Evolutionary conservation across 129 eudicot genomes (phyloP).

Genomic region (Pittosporum tobira): DNA sequence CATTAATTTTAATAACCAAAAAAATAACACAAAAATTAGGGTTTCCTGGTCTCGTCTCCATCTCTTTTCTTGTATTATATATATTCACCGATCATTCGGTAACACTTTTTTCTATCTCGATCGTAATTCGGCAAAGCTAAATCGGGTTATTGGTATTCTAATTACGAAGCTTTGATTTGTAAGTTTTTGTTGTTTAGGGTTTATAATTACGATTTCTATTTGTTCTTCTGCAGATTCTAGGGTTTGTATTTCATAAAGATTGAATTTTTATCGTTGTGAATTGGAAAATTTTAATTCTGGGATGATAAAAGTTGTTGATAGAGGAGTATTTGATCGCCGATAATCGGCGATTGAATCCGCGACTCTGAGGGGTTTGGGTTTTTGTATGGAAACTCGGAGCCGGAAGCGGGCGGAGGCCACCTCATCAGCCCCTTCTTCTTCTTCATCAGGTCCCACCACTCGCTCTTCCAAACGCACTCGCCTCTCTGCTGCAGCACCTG

Average conservation of each 20-base stretch:
- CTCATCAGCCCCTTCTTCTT: conserved; percentile 87
- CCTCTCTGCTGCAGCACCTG: conserved; percentile 26
- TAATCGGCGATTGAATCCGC: conserved; percentile 40
- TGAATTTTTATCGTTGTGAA: conserved; percentile 15
- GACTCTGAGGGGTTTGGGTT: conserved; percentile 36
- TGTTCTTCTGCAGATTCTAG: conserved; percentile 9
- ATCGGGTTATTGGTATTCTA: too few species aligned
- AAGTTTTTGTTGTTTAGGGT: conserved; percentile 1
- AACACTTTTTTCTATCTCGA: too few species aligned
- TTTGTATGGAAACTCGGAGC: conserved; percentile 99
- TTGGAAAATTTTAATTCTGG: not conserved
- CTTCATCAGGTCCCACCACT: conserved; percentile 75
- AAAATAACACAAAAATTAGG: too few species aligned
- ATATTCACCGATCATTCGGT: too few species aligned
- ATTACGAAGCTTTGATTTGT: too few species aligned
- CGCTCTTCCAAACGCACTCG: conserved; percentile 86
- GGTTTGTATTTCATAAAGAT: conserved; percentile 5
- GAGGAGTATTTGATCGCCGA: conserved; percentile 60
- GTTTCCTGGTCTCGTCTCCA: too few species aligned
- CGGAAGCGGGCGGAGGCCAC: conserved; percentile 99
- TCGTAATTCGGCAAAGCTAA: too few species aligned
- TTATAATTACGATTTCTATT: not conserved
- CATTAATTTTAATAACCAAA: too few species aligned
- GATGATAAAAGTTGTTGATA: conserved; percentile 22
- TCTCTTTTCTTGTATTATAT: too few species aligned